These are phyloP conservation scores for Novymonas esmeraldas DNA, from an alignment of 208 protist species.

Conservation along the genomic window DNA sequence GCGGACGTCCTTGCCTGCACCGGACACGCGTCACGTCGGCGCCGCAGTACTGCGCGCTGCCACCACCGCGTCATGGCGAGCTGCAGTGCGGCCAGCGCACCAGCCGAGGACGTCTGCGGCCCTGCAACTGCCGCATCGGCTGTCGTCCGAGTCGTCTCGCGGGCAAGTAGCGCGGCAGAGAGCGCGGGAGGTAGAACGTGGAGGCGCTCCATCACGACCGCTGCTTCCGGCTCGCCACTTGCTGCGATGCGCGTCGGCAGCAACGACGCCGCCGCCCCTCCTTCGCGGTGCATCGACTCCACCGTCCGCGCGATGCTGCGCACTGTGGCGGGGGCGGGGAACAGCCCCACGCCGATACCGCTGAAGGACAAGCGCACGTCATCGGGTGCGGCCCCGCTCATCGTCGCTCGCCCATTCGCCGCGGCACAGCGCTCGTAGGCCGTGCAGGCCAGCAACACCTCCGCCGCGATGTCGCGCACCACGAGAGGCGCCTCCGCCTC, in stretches of 20 bases:
- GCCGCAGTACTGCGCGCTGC: neutral
- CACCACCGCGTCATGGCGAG: neutral
- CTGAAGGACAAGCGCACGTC: slow-evolving; percentile 24
- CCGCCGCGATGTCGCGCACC: slow-evolving; percentile 17
- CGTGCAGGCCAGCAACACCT: slow-evolving; percentile 26
- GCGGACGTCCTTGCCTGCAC: neutral
- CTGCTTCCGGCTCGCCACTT: neutral
- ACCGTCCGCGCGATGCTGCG: neutral
- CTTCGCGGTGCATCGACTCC: neutral
- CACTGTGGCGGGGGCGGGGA: slow-evolving; percentile 17
- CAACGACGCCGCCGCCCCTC: neutral
- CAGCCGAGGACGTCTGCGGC: too few species aligned
- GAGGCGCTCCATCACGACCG: slow-evolving; percentile 1
- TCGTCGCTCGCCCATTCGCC: neutral
- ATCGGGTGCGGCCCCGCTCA: neutral
- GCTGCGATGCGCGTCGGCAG: neutral
- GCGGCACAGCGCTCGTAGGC: neutral
- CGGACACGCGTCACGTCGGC: too few species aligned
- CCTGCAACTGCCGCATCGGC: too few species aligned
- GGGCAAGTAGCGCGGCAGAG: slow-evolving; percentile 11
- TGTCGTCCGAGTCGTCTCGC: too few species aligned
- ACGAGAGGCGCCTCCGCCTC: slow-evolving; percentile 3
- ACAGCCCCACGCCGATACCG: slow-evolving; percentile 26
- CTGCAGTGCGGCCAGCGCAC: too few species aligned
- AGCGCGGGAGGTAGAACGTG: slow-evolving; percentile 12